Evolutionary conservation across 2,329 filamentous ascomycete genomes (phyloP).

Genomic region (Chaetomiaceae sp.): DNA sequence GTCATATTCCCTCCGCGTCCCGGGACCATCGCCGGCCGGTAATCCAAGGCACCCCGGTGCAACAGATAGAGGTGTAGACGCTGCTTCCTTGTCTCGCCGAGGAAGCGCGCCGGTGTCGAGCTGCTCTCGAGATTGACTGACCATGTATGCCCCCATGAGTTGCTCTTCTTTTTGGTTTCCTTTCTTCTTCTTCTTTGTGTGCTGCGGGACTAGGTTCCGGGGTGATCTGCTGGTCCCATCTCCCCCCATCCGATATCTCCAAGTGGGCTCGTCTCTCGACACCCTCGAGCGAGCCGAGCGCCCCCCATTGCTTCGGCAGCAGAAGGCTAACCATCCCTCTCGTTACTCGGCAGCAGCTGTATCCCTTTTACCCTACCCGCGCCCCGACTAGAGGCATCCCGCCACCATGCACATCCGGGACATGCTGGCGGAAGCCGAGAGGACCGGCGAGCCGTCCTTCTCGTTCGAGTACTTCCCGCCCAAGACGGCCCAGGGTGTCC

Average conservation of each 20-base stretch:
- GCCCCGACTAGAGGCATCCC: constrained; percentile 2
- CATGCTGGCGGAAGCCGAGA: constrained; percentile 79
- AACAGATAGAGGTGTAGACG: constrained; percentile 9
- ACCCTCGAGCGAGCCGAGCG: too few species aligned
- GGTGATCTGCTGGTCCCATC: background rate
- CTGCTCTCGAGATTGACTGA: constrained; percentile 9
- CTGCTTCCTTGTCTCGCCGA: constrained; percentile 3
- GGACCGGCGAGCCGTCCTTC: constrained; percentile 78
- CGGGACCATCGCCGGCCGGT: constrained; percentile 4
- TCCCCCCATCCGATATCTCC: background rate
- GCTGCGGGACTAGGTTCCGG: background rate
- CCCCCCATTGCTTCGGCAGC: background rate
- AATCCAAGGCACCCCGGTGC: constrained; percentile 8
- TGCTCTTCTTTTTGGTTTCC: background rate
- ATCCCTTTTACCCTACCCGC: background rate
- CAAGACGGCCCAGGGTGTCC: constrained; percentile 94
- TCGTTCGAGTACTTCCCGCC: constrained; percentile 99
- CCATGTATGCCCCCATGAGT: background rate
- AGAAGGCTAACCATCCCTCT: constrained; percentile 5
- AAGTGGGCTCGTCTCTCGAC: too few species aligned
- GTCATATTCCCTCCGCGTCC: background rate
- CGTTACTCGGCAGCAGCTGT: background rate
- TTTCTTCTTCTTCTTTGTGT: background rate
- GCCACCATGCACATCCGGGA: constrained; percentile 88
- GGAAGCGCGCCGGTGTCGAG: constrained; percentile 5